Percentiles rank a stretch among this genome's conserved stretches.
Conservation (phyloP, 2,329 filamentous ascomycete species). For the Talaromyces sp. region DNA sequence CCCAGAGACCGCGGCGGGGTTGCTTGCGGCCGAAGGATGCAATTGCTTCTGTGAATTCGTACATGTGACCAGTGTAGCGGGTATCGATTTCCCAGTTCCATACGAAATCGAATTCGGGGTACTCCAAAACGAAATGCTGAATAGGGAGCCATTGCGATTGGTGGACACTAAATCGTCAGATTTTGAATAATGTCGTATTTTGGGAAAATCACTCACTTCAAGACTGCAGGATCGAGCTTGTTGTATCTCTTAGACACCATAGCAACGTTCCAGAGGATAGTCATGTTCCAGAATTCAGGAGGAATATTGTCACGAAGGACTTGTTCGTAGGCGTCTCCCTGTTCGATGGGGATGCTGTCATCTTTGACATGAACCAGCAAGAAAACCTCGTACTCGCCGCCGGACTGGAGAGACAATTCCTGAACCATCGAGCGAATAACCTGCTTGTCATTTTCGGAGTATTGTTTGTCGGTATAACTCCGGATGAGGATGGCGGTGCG, state of each 20-base stretch:
- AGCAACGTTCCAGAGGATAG: slow-evolving; percentile 30
- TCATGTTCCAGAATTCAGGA: slow-evolving; percentile 35
- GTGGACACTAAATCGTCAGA: slow-evolving; percentile 17
- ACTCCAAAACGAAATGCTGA: slow-evolving; percentile 61
- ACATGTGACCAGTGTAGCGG: slow-evolving; percentile 62
- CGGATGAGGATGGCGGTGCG: slow-evolving; percentile 77
- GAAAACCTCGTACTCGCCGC: slow-evolving; percentile 74
- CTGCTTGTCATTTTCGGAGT: slow-evolving; percentile 75
- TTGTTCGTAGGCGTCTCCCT: slow-evolving; percentile 4
- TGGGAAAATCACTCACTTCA: slow-evolving; percentile 13
- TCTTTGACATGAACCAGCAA: slow-evolving; percentile 77
- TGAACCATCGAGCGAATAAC: slow-evolving; percentile 80
- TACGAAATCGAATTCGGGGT: slow-evolving; percentile 64
- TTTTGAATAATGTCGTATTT: not conserved
- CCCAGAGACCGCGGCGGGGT: slow-evolving; percentile 58
- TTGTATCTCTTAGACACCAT: slow-evolving; percentile 22
- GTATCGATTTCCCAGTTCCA: slow-evolving; percentile 73
- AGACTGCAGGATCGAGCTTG: slow-evolving; percentile 17
- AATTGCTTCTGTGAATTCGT: slow-evolving; percentile 68
- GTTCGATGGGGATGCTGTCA: slow-evolving; percentile 57
- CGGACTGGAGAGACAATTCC: slow-evolving; percentile 69
- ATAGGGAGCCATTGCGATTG: slow-evolving; percentile 41
- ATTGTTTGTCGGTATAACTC: slow-evolving; percentile 76
- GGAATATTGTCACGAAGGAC: slow-evolving; percentile 23
- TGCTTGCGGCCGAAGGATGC: slow-evolving; percentile 52